phyloP scores from a whole-genome alignment of 2,329 filamentous ascomycete species.

The Talaromyces funiculosus region DNA sequence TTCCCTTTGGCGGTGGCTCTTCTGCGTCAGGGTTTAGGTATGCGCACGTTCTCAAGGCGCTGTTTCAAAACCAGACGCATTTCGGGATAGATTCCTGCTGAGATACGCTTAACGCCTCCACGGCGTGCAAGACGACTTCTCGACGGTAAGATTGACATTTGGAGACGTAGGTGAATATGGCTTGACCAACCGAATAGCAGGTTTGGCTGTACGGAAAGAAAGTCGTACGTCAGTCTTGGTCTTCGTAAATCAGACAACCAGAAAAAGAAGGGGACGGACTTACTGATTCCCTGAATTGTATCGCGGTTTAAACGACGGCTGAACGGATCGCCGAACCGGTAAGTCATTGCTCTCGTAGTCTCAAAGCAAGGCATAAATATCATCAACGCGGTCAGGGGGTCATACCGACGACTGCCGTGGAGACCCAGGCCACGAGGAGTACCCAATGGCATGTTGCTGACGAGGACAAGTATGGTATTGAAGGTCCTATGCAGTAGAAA shows the following conservation, averaged over 20 bases:
- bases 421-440: not conserved
- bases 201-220: slow-evolving; percentile 19
- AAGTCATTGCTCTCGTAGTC: not conserved
- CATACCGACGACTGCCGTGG: not conserved
- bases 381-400: not conserved
- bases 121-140: slow-evolving; percentile 33
- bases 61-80: slow-evolving; percentile 20
- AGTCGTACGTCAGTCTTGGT: not conserved
- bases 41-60: slow-evolving; percentile 17
- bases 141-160: not conserved
- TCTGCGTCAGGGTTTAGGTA: not conserved
- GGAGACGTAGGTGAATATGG: not conserved
- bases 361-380: too few species aligned
- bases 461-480: not conserved
- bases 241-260: not conserved
- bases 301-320: slow-evolving; percentile 19
- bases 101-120: slow-evolving; percentile 29
- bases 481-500: too few species aligned
- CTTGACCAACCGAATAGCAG: slow-evolving; percentile 25
- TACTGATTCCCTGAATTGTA: slow-evolving; percentile 27
- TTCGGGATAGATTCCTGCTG: slow-evolving; percentile 25
- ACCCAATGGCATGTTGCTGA: not conserved
- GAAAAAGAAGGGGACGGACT: slow-evolving; percentile 9
- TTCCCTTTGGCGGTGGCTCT: not conserved
- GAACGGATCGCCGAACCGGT: not conserved